Conservation (phyloP, 495 filamentous ascomycete species). For the Talaromyces proteolyticus region DNA sequence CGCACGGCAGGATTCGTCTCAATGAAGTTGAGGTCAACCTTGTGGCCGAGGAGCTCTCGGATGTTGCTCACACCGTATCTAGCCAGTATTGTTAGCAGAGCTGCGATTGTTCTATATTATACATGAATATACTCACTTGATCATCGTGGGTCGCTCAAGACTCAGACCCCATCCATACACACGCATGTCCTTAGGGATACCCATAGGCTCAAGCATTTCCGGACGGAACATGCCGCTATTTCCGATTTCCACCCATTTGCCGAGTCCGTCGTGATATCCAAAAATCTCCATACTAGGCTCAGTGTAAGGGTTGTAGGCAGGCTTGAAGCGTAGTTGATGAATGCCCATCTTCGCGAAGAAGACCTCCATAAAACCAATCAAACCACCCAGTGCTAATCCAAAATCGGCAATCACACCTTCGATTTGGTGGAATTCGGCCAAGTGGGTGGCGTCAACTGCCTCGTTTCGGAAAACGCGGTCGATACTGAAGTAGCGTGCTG, state of each 20-base stretch:
- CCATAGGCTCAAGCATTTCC: conserved; percentile 91
- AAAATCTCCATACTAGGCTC: conserved; percentile 98
- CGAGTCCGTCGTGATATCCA: conserved; percentile 81
- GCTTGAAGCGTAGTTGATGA: conserved; percentile 83
- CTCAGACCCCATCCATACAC: conserved; percentile 90
- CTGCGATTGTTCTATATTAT: background rate
- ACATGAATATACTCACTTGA: conserved; percentile 54
- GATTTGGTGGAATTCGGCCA: conserved; percentile 97
- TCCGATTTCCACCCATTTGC: conserved; percentile 93
- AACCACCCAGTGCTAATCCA: conserved; percentile 78
- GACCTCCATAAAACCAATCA: conserved; percentile 94
- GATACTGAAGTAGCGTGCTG: conserved; percentile 93
- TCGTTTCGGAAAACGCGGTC: conserved; percentile 97
- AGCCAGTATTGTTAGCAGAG: background rate
- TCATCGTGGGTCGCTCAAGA: conserved; percentile 96
- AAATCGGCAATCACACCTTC: conserved; percentile 98
- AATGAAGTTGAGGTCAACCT: conserved; percentile 76
- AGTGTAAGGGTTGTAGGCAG: conserved; percentile 98
- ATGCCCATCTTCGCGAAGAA: conserved; percentile 98
- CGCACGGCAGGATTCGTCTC: conserved; percentile 78
- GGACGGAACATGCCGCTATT: conserved; percentile 98
- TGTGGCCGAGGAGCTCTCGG: conserved; percentile 78
- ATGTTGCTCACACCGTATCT: conserved; percentile 78
- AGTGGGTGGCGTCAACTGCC: conserved; percentile 90
- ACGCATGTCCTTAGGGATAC: conserved; percentile 76